Evolutionary conservation across 352 stramenopile genomes (phyloP).

Genomic region (Phytophthora cactorum): DNA sequence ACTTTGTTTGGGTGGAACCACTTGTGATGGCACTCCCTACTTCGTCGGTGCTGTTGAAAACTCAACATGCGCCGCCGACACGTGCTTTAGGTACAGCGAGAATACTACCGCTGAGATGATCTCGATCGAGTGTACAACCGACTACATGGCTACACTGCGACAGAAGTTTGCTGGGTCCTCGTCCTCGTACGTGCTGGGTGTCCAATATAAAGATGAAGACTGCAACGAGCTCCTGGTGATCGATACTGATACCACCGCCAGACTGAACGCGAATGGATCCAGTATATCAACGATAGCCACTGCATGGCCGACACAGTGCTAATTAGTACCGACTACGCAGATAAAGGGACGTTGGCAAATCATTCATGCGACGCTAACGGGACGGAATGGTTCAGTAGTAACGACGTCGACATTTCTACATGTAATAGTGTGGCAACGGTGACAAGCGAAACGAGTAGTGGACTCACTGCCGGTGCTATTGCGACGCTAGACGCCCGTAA

Average conservation of each 20-base stretch:
- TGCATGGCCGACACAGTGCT: background rate
- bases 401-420: background rate
- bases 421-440: background rate
- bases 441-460: background rate
- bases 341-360: too few species aligned
- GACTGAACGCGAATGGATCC: background rate
- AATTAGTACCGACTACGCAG: too few species aligned
- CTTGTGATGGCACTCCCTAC: background rate
- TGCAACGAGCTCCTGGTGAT: conserved; percentile 1
- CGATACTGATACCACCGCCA: too few species aligned
- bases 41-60: background rate
- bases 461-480: background rate
- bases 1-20: background rate
- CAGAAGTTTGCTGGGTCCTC: conserved; percentile 12
- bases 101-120: conserved; percentile 4
- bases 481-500: background rate
- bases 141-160: conserved; percentile 11
- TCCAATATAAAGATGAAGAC: background rate
- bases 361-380: background rate
- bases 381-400: background rate
- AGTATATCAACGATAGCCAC: background rate
- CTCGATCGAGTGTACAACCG: conserved; percentile 9
- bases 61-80: background rate
- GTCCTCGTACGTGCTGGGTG: conserved; percentile 7
- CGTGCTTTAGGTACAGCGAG: background rate